These are phyloP conservation scores for Debaryomyces udenii DNA, from an alignment of 1,139 yeast genomes.

Conservation along the genomic window DNA sequence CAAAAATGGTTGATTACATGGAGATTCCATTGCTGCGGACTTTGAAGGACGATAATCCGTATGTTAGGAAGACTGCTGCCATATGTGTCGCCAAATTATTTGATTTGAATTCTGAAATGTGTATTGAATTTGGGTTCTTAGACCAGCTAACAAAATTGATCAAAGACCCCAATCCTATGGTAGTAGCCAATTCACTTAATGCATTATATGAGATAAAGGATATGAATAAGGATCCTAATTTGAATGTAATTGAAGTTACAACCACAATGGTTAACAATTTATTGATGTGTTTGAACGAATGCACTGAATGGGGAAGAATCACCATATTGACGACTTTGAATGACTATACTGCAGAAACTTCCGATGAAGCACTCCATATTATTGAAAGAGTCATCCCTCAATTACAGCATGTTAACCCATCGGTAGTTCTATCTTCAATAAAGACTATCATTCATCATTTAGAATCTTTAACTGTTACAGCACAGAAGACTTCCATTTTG, in stretches of 20 bases:
- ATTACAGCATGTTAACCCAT: slow-evolving; percentile 95
- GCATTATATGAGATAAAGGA: slow-evolving; percentile 83
- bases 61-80: slow-evolving; percentile 96
- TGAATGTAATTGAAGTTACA: slow-evolving; percentile 43
- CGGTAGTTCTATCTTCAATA: slow-evolving; percentile 87
- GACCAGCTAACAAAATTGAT: slow-evolving; percentile 69
- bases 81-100: slow-evolving; percentile 95
- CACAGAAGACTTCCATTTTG: slow-evolving; percentile 46
- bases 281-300: slow-evolving; percentile 85
- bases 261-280: slow-evolving; percentile 60
- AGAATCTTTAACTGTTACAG: slow-evolving; percentile 45
- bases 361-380: slow-evolving; percentile 78
- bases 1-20: slow-evolving; percentile 92
- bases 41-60: slow-evolving; percentile 89
- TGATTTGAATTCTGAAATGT: slow-evolving; percentile 79
- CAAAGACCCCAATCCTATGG: slow-evolving; percentile 94
- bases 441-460: slow-evolving; percentile 79
- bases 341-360: slow-evolving; percentile 60
- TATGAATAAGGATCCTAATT: slow-evolving; percentile 54
- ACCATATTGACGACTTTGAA: slow-evolving; percentile 82
- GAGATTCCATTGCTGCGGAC: slow-evolving; percentile 87
- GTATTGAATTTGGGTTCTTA: slow-evolving; percentile 86
- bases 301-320: slow-evolving; percentile 99
- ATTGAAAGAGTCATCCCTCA: slow-evolving; percentile 93
- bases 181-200: slow-evolving; percentile 88